phyloP scores from a whole-genome alignment of 2,329 filamentous ascomycete species.

The Cladosporium sp. region DNA sequence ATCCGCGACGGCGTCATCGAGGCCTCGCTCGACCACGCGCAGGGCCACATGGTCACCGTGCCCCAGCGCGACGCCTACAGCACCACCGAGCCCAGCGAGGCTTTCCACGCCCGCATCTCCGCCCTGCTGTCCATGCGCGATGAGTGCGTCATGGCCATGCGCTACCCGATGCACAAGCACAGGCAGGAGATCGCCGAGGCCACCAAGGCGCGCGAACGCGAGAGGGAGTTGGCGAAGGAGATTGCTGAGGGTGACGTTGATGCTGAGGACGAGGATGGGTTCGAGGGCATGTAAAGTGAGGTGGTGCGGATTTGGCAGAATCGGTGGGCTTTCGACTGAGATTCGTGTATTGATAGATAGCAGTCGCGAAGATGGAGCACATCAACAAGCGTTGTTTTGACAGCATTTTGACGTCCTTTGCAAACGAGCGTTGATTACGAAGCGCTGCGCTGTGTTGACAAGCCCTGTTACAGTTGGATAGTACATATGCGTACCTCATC shows the following conservation, averaged over 20 bases:
- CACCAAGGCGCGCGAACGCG: conserved; percentile 93
- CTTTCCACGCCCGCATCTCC: conserved; percentile 93
- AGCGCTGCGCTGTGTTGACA: too few relatives aligned
- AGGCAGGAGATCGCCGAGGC: conserved; percentile 95
- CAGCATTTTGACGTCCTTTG: too few relatives aligned
- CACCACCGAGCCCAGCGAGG: conserved; percentile 91
- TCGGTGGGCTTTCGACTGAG: too few relatives aligned
- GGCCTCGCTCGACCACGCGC: conserved; percentile 88
- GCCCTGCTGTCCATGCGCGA: conserved; percentile 91
- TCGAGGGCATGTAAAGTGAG: conserved; percentile 77
- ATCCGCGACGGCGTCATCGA: conserved; percentile 97
- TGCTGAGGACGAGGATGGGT: conserved; percentile 82
- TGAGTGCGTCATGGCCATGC: conserved; percentile 99
- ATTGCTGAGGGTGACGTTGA: conserved; percentile 98
- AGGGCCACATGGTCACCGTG: conserved; percentile 98
- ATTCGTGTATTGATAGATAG: too few relatives aligned
- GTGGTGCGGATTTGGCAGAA: not conserved
- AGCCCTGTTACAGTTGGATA: too few relatives aligned
- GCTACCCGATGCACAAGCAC: conserved; percentile 99
- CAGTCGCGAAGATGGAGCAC: too few relatives aligned
- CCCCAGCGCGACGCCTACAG: conserved; percentile 94
- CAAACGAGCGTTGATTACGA: too few relatives aligned
- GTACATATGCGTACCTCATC: too few relatives aligned
- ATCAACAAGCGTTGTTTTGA: too few relatives aligned
- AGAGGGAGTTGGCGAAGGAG: conserved; percentile 97